Evolutionary conservation across 345 rosid genomes (phyloP), one percentile per base, ranked within the genome.

Genomic region (Salix koriyanagi): DNA sequence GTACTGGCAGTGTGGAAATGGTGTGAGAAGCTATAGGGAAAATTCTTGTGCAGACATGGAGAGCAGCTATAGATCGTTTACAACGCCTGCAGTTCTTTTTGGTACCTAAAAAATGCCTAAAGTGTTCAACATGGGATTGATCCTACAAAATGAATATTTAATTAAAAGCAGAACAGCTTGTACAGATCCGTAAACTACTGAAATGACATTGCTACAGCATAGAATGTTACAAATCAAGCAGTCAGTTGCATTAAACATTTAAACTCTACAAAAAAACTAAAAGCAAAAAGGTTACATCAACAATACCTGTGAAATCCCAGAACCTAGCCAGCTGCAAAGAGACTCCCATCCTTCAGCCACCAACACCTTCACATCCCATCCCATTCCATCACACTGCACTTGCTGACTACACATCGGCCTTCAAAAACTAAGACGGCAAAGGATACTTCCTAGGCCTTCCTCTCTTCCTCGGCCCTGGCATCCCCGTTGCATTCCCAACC

Each of bases 381-480:
- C 46, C 54, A 23, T 75, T 7, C 61, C 62, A 48, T 39, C 50
- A 46, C 48, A 32, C 8, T 75, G 52, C 10, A 52, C 1, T 52
- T 11, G 3, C 61, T 56, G 26, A 25, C 67, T 30, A 65, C 28
- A 4, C 10, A 16, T 26, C 42, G 30, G 64, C 23, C 42, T 3
- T 19, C 65, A 36, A 18, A 52, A 42, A n/a, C 46, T 46, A 62
- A 1, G 32, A 11, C 19, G 4, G 77, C 7, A 68, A 0, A 4
- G 72, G 81, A 60, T 85, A 84, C 80, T 93, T 95, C 88, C 91
- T 85, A 0, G 98, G 97, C 81, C 99, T 86, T 66, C 98, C 99
- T 80, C 98, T 87, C 84, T 88, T 92, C 90, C 21, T 89, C 44
- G 67, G 34, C 61, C 32, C 76, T 60, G 42, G 25, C 26, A 21